A percentile compares a stretch with the other conserved stretches of the same genome.
Conservation (phyloP, 2,329 filamentous ascomycete genomes). For the Ceratocystis papillata region DNA sequence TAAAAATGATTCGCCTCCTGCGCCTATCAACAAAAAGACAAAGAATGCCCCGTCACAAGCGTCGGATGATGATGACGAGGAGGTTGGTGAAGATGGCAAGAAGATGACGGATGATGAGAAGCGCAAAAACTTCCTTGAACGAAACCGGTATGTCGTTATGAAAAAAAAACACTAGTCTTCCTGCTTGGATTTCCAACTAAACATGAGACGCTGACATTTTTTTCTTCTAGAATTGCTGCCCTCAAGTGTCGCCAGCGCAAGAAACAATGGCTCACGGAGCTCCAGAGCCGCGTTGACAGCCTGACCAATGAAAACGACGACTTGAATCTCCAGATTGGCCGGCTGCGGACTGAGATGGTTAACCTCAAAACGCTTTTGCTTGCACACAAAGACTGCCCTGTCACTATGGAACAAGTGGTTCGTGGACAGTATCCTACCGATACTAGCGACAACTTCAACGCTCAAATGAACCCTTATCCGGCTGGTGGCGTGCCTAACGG, state of each 20-base stretch:
- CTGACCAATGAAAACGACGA: slow-evolving; percentile 87
- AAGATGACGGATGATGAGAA: slow-evolving; percentile 99
- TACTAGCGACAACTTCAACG: slow-evolving; percentile 42
- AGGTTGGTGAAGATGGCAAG: slow-evolving; percentile 42
- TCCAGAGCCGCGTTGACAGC: slow-evolving; percentile 88
- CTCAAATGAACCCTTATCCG: slow-evolving; percentile 47
- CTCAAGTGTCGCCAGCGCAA: slow-evolving; percentile 95
- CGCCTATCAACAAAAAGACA: slow-evolving; percentile 61
- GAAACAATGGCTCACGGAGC: slow-evolving; percentile 95
- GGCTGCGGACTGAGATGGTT: slow-evolving; percentile 83
- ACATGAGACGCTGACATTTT: slow-evolving; percentile 26
- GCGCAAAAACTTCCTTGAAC: slow-evolving; percentile 91
- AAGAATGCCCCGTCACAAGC: slow-evolving; percentile 45
- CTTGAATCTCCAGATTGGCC: slow-evolving; percentile 69
- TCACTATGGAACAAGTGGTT: slow-evolving; percentile 65
- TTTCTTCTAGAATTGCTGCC: slow-evolving; percentile 63
- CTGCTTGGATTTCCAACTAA: not conserved
- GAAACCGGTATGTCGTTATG: slow-evolving; percentile 63
- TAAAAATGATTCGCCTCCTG: slow-evolving; percentile 41
- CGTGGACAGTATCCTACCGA: slow-evolving; percentile 42
- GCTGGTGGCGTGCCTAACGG: slow-evolving; percentile 8
- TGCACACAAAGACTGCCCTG: slow-evolving; percentile 91
- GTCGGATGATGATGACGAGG: slow-evolving; percentile 25
- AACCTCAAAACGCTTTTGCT: slow-evolving; percentile 86
- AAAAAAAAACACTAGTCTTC: slow-evolving; percentile 2